phyloP scores from a whole-genome alignment of 495 filamentous ascomycete species.

The Neurospora sp. region DNA sequence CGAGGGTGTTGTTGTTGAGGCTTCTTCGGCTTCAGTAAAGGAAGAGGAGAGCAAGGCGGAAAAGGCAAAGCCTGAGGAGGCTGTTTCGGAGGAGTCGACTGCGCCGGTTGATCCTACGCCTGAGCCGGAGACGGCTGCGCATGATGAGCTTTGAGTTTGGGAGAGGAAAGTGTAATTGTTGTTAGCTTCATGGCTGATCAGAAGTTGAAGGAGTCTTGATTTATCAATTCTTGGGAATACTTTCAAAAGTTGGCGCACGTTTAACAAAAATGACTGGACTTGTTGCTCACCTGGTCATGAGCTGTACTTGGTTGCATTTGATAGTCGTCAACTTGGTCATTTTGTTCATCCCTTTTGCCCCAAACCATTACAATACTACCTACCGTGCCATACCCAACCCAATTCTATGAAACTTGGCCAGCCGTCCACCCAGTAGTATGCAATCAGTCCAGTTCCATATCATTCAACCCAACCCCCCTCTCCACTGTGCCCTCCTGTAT shows the following conservation, averaged over 20 bases:
- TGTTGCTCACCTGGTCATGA: background rate
- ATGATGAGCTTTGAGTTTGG: slow-evolving; percentile 33
- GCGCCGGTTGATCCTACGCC: slow-evolving; percentile 18
- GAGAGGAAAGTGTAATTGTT: background rate
- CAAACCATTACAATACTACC: background rate
- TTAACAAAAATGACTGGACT: background rate
- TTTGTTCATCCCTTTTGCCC: background rate
- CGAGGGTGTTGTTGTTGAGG: slow-evolving; percentile 50
- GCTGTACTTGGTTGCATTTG: background rate
- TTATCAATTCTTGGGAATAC: background rate
- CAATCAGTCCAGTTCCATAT: slow-evolving; percentile 34
- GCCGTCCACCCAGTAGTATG: background rate
- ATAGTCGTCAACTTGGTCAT: background rate
- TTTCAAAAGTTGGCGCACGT: background rate
- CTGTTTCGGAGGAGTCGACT: slow-evolving; percentile 10
- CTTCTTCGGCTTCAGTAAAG: slow-evolving; percentile 33
- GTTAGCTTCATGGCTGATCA: background rate
- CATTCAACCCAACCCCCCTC: slow-evolving; percentile 28
- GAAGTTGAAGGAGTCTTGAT: background rate
- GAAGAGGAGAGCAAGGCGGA: slow-evolving; percentile 30
- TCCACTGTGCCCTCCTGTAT: slow-evolving; percentile 47
- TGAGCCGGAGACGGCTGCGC: slow-evolving; percentile 23
- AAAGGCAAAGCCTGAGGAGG: slow-evolving; percentile 27
- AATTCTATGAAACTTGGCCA: background rate
- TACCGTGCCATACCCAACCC: background rate